phyloP scores from a whole-genome alignment of 2,329 filamentous ascomycete species.

The Aureobasidium sp. region DNA sequence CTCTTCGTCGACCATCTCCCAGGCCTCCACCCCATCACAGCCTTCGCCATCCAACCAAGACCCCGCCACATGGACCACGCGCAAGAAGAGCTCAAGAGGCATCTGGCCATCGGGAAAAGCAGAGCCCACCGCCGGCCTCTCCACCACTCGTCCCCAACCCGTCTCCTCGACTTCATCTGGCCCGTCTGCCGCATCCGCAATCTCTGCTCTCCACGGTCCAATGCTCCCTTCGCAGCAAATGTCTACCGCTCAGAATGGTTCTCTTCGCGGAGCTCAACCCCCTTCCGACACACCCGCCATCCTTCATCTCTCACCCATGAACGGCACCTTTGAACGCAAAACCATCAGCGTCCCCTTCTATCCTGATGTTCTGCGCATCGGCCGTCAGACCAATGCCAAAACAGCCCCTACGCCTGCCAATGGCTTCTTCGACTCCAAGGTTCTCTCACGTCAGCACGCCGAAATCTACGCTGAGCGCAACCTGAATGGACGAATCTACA shows the following conservation, averaged over 20 bases:
- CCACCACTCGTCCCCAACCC: constrained; percentile 52
- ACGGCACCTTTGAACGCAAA: constrained; percentile 94
- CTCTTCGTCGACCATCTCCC: constrained; percentile 56
- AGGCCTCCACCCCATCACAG: constrained; percentile 53
- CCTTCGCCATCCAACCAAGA: constrained; percentile 40
- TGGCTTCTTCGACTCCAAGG: constrained; percentile 97
- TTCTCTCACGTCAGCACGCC: constrained; percentile 89
- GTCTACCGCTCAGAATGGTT: constrained; percentile 54
- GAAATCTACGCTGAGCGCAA: constrained; percentile 76
- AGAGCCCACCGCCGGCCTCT: constrained; percentile 54
- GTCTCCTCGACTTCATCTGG: constrained; percentile 51
- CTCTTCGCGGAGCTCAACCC: constrained; percentile 11
- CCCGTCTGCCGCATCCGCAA: constrained; percentile 50
- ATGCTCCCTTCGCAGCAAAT: constrained; percentile 62
- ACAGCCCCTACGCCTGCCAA: constrained; percentile 85
- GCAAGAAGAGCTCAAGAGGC: constrained; percentile 45
- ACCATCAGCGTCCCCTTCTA: constrained; percentile 87
- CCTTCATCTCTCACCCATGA: constrained; percentile 78
- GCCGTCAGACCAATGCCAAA: constrained; percentile 93
- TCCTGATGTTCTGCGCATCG: constrained; percentile 90
- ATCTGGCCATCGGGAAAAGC: constrained; percentile 59
- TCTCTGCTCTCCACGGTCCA: constrained; percentile 55
- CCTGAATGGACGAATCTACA: constrained; percentile 70
- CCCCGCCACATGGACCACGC: constrained; percentile 32
- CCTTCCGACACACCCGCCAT: constrained; percentile 60